Percentiles rank a stretch among this genome's conserved stretches.
Conservation (phyloP, 208 protist genomes). For the Zelonia costaricensis region DNA sequence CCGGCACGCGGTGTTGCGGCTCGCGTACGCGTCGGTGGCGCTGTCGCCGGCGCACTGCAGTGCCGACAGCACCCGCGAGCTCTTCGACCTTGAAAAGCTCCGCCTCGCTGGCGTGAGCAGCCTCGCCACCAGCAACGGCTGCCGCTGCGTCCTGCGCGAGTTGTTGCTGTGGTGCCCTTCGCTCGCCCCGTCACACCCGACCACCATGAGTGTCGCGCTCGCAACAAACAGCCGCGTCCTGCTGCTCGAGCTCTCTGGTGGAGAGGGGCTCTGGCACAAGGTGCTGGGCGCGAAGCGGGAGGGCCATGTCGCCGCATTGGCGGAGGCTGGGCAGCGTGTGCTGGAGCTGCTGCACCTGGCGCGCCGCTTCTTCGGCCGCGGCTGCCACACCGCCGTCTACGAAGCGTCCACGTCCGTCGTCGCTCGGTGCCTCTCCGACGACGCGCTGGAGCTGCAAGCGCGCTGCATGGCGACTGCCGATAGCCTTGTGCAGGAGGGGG, state of each 20-base stretch:
- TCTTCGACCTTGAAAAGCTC: background rate
- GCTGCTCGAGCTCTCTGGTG: slow-evolving; percentile 1
- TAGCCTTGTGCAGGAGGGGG: slow-evolving; percentile 9
- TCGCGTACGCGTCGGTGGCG: slow-evolving; percentile 2
- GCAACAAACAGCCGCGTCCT: too few species aligned
- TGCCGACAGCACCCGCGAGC: background rate
- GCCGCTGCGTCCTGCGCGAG: slow-evolving; percentile 2
- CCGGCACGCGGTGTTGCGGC: background rate
- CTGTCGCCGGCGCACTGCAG: background rate
- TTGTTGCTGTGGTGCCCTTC: background rate
- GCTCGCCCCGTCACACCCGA: too few species aligned
- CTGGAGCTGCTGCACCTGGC: slow-evolving; percentile 3
- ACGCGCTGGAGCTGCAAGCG: slow-evolving; percentile 1
- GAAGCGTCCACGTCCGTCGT: background rate
- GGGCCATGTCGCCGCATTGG: background rate
- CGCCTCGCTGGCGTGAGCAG: too few species aligned
- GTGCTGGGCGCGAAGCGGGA: background rate
- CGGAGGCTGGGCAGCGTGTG: background rate
- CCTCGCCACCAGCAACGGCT: background rate
- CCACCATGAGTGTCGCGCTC: too few species aligned
- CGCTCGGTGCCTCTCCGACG: background rate
- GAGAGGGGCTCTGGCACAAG: background rate
- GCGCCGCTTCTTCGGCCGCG: slow-evolving; percentile 15
- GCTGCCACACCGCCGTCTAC: too few species aligned
- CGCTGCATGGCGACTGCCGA: slow-evolving; percentile 14